Evolutionary conservation across 176 grass and related monocot species (phyloP), one percentile per base, ranked within the genome.

Genomic region (Hyparrhenia diplandra): DNA sequence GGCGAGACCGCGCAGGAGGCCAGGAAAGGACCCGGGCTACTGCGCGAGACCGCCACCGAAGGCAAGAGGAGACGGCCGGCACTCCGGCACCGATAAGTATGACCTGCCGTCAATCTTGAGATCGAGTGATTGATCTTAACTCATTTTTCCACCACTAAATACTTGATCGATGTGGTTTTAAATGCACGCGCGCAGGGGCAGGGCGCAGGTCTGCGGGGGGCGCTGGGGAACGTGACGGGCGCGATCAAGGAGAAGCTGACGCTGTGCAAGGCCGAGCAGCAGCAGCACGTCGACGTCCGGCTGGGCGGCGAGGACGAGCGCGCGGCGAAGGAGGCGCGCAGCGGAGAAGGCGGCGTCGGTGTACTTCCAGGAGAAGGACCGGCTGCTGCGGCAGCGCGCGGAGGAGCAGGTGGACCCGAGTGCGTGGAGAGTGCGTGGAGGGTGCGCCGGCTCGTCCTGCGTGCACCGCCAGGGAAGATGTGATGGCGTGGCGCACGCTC

Each of bases 211-310:
- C 71, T 96, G 74, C 27, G 88, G 23, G 82, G 88, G n/a, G 74
- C 88, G 59, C 84, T 88, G 21, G 90, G 93, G 35, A 88, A 89
- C 60, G 79, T 96, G 85, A 92, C 93, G 59, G 90, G 83, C 13
- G 88, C 83, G 39, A 80, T 96, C 28, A 96, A 96, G 79, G 90
- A 92, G 61, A 96, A 90, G 83, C 79, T 92, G 47, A 85, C 90
- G 16, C 39, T 96, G 66, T 35, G 82, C 8, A 23, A 47, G 37
- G 75, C 28, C 30, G 10, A 12, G 67, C 42, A 34, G 46, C 46
- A 61, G 29, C 64, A 5, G 40, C 63, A 2, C 21, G 9, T 17
- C 35, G 47, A n/a, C 3, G n/a, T 86, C 20, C 85, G 71, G 21
- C 55, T 82, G 39, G 86, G 75, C 39, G 43, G 23, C 37, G 73